Conservation (phyloP, 129 eudicot genomes). For the Glebionis coronaria region DNA sequence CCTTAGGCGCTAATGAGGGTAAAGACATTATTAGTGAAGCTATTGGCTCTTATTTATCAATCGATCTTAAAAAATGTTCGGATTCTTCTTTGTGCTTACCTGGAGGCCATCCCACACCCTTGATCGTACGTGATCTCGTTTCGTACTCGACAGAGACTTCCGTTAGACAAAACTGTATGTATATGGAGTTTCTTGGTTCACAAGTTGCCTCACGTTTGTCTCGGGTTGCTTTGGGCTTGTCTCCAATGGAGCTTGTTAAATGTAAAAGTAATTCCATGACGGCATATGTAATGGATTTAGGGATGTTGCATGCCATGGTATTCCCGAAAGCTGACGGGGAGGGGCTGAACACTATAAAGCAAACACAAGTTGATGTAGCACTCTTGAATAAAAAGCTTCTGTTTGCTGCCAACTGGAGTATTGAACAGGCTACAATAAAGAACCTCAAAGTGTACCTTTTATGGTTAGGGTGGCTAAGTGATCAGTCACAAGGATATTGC, state of each 20-base stretch:
- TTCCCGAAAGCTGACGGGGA: conserved; percentile 40
- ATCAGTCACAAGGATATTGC: conserved; percentile 43
- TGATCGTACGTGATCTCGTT: conserved; percentile 59
- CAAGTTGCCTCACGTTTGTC: conserved; percentile 42
- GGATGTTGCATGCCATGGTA: conserved; percentile 39
- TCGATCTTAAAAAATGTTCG: conserved; percentile 20
- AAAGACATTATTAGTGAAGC: conserved; percentile 52
- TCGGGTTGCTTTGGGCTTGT: conserved; percentile 22
- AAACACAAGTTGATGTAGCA: conserved; percentile 28
- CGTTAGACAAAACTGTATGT: conserved; percentile 66
- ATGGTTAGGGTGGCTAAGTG: conserved; percentile 72
- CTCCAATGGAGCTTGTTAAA: conserved; percentile 20
- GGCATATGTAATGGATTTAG: conserved; percentile 44
- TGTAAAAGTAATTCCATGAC: conserved; percentile 25
- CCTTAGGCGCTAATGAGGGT: conserved; percentile 75
- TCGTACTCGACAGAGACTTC: conserved; percentile 64
- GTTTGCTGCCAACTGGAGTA: conserved; percentile 83
- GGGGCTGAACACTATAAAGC: conserved; percentile 7
- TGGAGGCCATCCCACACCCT: conserved; percentile 87
- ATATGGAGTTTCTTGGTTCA: conserved; percentile 70
- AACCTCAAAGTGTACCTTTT: conserved; percentile 54
- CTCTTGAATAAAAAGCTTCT: conserved; percentile 35
- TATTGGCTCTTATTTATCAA: conserved; percentile 40
- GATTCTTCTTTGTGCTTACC: conserved; percentile 51
- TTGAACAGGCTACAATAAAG: conserved; percentile 72